A percentile compares a stretch with the other conserved stretches of the same genome.
Evolutionary conservation across 106 monocot species (phyloP).

Genomic region (Dendrobium catenatum): DNA sequence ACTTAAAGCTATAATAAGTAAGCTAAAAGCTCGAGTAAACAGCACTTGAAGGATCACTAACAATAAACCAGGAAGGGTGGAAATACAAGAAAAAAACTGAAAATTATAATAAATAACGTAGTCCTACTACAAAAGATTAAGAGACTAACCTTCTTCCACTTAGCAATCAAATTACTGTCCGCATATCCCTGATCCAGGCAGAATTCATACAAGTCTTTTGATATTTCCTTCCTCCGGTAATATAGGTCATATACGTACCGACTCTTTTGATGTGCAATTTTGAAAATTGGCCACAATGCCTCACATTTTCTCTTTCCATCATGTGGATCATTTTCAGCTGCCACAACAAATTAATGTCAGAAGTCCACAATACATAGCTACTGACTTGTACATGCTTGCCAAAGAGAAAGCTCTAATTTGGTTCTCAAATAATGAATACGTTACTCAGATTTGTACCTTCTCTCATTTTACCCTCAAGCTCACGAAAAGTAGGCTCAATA

Average conservation of each 20-base stretch:
- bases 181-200: constrained; percentile 90
- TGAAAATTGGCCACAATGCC: constrained; percentile 82
- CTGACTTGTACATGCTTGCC: not conserved
- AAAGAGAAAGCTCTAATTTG: not conserved
- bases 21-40: too few relatives aligned
- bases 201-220: constrained; percentile 81
- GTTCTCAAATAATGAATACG: not conserved
- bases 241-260: constrained; percentile 88
- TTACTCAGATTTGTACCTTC: constrained; percentile 45
- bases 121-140: too few relatives aligned
- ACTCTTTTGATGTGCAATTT: constrained; percentile 74
- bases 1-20: too few relatives aligned
- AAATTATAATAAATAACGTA: too few relatives aligned
- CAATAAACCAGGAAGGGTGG: too few relatives aligned
- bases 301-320: constrained; percentile 96
- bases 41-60: too few relatives aligned
- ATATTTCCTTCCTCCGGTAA: constrained; percentile 82
- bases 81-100: too few relatives aligned
- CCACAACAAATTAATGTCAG: not conserved
- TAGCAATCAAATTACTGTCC: constrained; percentile 87
- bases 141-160: constrained; percentile 88
- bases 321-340: constrained; percentile 93
- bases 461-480: constrained; percentile 87
- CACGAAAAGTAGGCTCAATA: constrained; percentile 88
- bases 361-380: not conserved